Base-by-base conservation (phyloP, 345 rosid genomes). In the Populus davidiana region DNA sequence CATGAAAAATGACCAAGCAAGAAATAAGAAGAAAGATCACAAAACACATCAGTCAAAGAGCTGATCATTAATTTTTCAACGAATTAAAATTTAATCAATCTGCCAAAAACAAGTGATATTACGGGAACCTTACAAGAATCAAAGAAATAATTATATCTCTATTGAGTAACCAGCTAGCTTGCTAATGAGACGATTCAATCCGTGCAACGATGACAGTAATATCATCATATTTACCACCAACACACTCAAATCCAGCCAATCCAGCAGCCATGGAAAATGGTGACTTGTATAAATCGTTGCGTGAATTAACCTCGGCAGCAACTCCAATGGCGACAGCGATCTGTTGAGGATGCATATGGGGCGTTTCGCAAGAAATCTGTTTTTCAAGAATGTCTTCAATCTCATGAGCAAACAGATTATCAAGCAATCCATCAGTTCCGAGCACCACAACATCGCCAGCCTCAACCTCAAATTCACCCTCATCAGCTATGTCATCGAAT, bases 351-450 rank as follows among this genome's bases (percentile, higher is more conserved):
- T 18, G 36, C 10, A 49, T 4, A 4, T 33, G 36, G 36, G 36
- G 36, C 36, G 13, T 20, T 38, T 36, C 25, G 29, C 47, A 6
- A 39, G 43, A 39, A 39, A 7, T 39, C 25, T 6, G 17, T 18
- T 21, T 38, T 4, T 68, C n/a, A 44, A 68, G 29, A n/a, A 68
- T 38, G 1, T 68, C 29, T 27, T 20, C 71, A 68, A 39, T 68
- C 71, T 68, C 71, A 6, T 23, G 20, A 0, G 8, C 5, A 5
- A 18, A 39, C 44, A 68, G 14, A 8, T 36, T 68, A 27, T 68
- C 71, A n/a, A n/a, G 50, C 71, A 68, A 36, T 27, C 71, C 50
- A 27, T 68, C 71, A 68, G 71, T 68, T 41, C 71, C 50, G 1
- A 25, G 27, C 9, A 68, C 50, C n/a, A 39, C 71, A 68, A 39